A percentile compares a stretch with the other conserved stretches of the same genome.
phyloP scores from a whole-genome alignment of 768 basidiomycete species.

The Termitomyces sp. region DNA sequence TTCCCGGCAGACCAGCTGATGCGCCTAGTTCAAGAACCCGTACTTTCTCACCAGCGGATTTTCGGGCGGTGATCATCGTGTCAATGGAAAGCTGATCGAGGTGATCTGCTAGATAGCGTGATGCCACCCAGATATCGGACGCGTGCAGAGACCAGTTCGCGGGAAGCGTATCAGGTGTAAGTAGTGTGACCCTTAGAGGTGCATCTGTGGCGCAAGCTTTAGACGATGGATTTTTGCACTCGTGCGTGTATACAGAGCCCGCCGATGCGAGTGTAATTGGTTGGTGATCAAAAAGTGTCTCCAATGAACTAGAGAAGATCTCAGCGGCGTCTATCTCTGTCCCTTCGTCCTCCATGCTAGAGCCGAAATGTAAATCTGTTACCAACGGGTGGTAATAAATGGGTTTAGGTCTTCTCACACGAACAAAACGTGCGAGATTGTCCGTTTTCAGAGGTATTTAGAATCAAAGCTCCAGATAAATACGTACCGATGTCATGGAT shows the following conservation, averaged over 20 bases:
- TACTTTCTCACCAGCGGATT: slow-evolving; percentile 5
- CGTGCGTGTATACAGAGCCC: slow-evolving; percentile 49
- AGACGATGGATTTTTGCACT: slow-evolving; percentile 14
- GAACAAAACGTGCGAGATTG: neutral
- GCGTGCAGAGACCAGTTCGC: slow-evolving; percentile 76
- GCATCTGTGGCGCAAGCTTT: slow-evolving; percentile 12
- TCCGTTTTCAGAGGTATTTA: slow-evolving; percentile 4
- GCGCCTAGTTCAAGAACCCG: slow-evolving; percentile 71
- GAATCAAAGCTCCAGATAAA: slow-evolving; percentile 7
- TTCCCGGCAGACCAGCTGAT: slow-evolving; percentile 69
- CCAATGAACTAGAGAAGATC: slow-evolving; percentile 59
- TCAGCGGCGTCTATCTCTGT: slow-evolving; percentile 49
- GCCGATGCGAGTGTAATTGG: slow-evolving; percentile 58
- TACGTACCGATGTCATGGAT: neutral
- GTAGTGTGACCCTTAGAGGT: slow-evolving; percentile 33
- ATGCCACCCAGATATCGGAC: slow-evolving; percentile 70
- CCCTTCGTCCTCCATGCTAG: slow-evolving; percentile 9
- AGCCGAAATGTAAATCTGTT: neutral
- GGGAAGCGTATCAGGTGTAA: slow-evolving; percentile 60
- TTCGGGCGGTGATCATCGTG: neutral
- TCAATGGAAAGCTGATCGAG: slow-evolving; percentile 27
- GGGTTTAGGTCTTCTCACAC: neutral
- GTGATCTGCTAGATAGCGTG: slow-evolving; percentile 64
- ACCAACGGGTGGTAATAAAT: neutral
- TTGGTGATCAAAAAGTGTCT: slow-evolving; percentile 54